Base-by-base conservation (phyloP, 805 yeast genomes). In the Cyberlindnera xylosilytica region DNA sequence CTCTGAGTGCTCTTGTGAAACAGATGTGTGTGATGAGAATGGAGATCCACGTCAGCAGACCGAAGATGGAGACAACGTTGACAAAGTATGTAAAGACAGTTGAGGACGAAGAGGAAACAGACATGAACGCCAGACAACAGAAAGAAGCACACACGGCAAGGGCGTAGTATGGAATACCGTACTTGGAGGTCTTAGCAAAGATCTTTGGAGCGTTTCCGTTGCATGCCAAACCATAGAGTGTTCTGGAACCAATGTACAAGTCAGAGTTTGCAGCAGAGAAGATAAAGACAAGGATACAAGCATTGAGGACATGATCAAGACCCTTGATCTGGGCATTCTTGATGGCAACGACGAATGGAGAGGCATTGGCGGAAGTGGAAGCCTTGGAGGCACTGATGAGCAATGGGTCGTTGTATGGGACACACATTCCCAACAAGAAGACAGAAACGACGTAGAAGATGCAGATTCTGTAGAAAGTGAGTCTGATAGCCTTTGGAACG, bases 261-360 rank as follows among this genome's bases (percentile, higher is more conserved):
- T 82, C 89, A 2, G 89, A 82, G 66, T 85, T 87, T 10, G 86
- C 81, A 35, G 95, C 95, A 10, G 91, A 83, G 59, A 86, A 76
- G 45, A 87, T 89, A 50, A 86, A 83, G 31, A 85, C 64, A 57
- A 88, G 64, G 51, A 88, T 83, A 61, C 87, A 80, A 2, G 82
- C 91, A 61, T 88, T 88, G 56, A 88, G 70, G 37, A 88, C 73
- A 52, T 82, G 84, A 29, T 89, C 89, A 48, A 87, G 66, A 1
- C 78, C 90, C 8, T 60, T 54, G 48, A 87, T 85, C 16, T 71
- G 62, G 15, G 88, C 85, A 51, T 74, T 75, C 48, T 74, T 74
- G 56, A 87, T 81, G 36, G 95, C 96, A 56, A 86, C 81, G 40
- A 86, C 90, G 56, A 86, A 87, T 30, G 96, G 95, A 13, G 93